Evolutionary conservation across 129 eudicot genomes (phyloP), one percentile per base, ranked within the genome.

Genomic region (Flaveria ramosissima): DNA sequence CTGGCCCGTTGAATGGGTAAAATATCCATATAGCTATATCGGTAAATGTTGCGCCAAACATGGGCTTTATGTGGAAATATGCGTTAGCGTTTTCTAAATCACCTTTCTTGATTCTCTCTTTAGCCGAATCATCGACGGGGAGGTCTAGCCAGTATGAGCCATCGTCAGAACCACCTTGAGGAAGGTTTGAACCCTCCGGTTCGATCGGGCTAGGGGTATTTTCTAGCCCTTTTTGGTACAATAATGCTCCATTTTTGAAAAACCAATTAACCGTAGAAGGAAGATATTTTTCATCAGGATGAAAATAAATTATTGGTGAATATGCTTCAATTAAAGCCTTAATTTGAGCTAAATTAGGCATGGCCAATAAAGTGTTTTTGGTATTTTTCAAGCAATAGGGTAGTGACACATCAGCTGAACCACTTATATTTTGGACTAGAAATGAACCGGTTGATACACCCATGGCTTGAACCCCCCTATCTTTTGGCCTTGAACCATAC

Each of bases 1-100:
- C 86, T 0, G 88, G 83, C 10, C 97, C 96, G 45, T 92, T 89
- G 61, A 86, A 92, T 7, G 95, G 97, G 90, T 92, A 92, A 77
- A 92, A 92, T 45, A 92, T 47, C 95, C 95, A 89, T 65, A 92
- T 27, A 27, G 85, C 90, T n/a, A 92, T 53, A 63, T 92, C 96
- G 0, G 89, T 92, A 72, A 79, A 87, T 14, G 97, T 87, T 2
- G 83, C 95, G 1, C 92, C 97, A 52, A 84, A 69, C 87, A 85
- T 89, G 27, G 97, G 90, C 53, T 92, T 92, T 53, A 92, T 73
- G 61, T 92, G 97, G 60, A 86, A 78, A 78, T 92, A 92, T 1
- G 82, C 86, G 15, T 52, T 24, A 9, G 96, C 90, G 21, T 24
- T 57, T 13, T 67, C 66, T 48, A 92, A 45, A 71, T 84, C 57